Evolutionary conservation across 495 filamentous ascomycete species (phyloP), one percentile per base, ranked within the genome.

Genomic region (Neurospora terricola): DNA sequence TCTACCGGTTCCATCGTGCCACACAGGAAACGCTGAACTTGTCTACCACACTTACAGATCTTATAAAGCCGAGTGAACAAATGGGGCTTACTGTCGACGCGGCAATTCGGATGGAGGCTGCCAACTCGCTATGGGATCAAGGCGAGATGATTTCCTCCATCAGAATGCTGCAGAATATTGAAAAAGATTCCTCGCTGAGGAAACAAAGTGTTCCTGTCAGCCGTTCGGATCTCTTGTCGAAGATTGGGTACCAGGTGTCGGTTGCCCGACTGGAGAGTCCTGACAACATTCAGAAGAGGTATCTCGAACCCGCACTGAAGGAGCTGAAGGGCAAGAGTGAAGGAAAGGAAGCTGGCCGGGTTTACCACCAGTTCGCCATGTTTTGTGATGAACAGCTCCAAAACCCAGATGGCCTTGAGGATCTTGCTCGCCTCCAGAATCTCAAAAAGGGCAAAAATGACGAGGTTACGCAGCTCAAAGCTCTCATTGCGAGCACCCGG

Each of bases 311-410:
- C 7, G 94, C 96, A 3, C 90, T 98, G 43, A 91, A 90, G 76
- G 91, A 94, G 75, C 82, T 99, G 38, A 89, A 86, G 77, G 90
- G 88, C n/a, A 87, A 86, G 70, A 86, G 80, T 2, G 87, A 91
- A 45, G 91, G 92, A 10, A 86, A 89, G 74, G 91, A 93, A 71
- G 92, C 94, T 8, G 94, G 95, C 7, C 87, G 92, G 76, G 96
- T 98, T 10, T 98, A 92, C 76, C 93, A 98, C 79, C 92, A 96
- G 74, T 98, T 97, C 80, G 96, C 96, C 71, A 88, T 89, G 71
- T 99, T 98, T 77, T 99, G 96, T 78, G 95, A 99, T 79, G 90
- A 91, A 75, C 96, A 98, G 78, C 84, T 98, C 14, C 90, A 96
- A 73, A 95, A 94, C 78, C 87, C 90, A 3, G 93, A 94, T 70